These are phyloP conservation scores for Barnettozyma salicaria DNA, from an alignment of 805 yeast genomes.

Conservation along the genomic window DNA sequence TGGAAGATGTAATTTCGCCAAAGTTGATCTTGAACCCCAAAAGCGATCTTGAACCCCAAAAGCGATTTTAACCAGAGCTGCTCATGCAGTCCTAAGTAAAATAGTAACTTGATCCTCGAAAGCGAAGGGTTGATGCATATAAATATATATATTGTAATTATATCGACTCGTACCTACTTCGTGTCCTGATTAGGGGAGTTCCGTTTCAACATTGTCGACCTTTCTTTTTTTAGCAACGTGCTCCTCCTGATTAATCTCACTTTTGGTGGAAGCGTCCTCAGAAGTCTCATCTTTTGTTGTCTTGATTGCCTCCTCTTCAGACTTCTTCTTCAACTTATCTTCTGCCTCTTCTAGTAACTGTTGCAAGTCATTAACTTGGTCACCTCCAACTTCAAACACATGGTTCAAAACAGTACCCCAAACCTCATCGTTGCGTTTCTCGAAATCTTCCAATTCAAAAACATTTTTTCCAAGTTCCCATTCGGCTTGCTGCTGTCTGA, in stretches of 20 bases:
- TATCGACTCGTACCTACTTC: too few species aligned
- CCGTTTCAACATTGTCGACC: too few species aligned
- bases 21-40: too few species aligned
- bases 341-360: constrained; percentile 33
- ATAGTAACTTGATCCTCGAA: too few species aligned
- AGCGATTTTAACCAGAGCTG: too few species aligned
- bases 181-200: too few species aligned
- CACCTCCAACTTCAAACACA: constrained; percentile 45
- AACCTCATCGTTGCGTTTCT: constrained; percentile 47
- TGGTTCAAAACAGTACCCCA: constrained; percentile 65
- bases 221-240: constrained; percentile 3
- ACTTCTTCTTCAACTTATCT: constrained; percentile 5
- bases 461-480: constrained; percentile 75
- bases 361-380: constrained; percentile 30
- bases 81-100: too few species aligned
- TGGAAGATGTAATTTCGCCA: too few species aligned
- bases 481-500: constrained; percentile 70
- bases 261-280: not conserved
- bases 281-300: not conserved
- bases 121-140: too few species aligned
- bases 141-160: too few species aligned
- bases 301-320: not conserved
- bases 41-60: too few species aligned
- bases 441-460: constrained; percentile 62
- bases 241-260: not conserved